phyloP scores from a whole-genome alignment of 805 yeast species.

The Millerago galiae region DNA sequence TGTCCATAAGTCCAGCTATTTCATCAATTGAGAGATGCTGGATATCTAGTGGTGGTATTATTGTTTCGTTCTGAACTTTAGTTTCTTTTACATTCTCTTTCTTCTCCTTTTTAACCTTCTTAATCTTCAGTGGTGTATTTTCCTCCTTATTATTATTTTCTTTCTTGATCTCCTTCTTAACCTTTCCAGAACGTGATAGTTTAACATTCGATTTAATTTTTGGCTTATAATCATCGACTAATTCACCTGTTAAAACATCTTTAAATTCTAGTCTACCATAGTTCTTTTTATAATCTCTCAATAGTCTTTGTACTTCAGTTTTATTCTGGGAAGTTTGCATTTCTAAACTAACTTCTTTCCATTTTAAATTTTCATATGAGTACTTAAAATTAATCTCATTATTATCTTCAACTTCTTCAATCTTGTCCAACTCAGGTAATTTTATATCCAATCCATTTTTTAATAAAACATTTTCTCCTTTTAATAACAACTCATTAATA shows the following conservation, averaged over 20 bases:
- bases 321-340: conserved; percentile 13
- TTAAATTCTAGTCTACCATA: conserved; percentile 10
- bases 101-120: neutral
- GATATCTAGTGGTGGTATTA: too few species aligned
- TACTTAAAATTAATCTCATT: conserved; percentile 1
- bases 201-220: neutral
- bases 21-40: too few species aligned
- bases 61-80: too few species aligned
- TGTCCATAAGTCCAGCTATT: too few species aligned
- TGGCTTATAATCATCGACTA: neutral
- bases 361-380: conserved; percentile 9
- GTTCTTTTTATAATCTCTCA: conserved; percentile 8
- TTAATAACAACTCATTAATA: conserved; percentile 46
- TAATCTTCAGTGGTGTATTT: neutral
- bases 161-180: neutral
- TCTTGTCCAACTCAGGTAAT: conserved; percentile 8
- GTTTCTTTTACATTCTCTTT: too few species aligned
- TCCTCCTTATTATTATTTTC: neutral
- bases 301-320: conserved; percentile 5
- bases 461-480: conserved; percentile 24
- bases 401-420: neutral
- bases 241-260: conserved; percentile 11
- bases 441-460: conserved; percentile 15
- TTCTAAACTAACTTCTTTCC: conserved; percentile 9
- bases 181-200: neutral